phyloP scores from a whole-genome alignment of 352 stramenopile species.

The Globisporangium megalacanthum region DNA sequence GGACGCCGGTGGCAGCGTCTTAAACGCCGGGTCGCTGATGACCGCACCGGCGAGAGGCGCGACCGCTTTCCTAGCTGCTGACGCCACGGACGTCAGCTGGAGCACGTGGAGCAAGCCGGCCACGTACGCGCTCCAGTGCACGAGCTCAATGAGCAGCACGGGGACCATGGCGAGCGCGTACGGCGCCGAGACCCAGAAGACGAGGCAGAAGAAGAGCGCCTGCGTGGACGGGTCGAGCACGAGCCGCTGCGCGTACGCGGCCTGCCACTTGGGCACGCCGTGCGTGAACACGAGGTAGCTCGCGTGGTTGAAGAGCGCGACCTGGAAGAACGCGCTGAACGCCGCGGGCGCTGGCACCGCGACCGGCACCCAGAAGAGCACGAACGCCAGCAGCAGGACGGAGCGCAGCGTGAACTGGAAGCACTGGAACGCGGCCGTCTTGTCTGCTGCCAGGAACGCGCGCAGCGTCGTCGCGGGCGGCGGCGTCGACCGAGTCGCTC shows the following conservation, averaged over 20 bases:
- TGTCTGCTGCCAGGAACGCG: conserved; percentile 51
- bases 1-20: conserved; percentile 37
- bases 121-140: conserved; percentile 68
- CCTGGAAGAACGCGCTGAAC: conserved; percentile 77
- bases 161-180: conserved; percentile 73
- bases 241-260: conserved; percentile 74
- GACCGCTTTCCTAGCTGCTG: conserved; percentile 43
- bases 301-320: conserved; percentile 70
- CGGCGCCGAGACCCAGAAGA: conserved; percentile 81
- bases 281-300: conserved; percentile 83
- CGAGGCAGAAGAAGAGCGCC: conserved; percentile 78
- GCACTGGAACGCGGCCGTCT: conserved; percentile 58
- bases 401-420: conserved; percentile 65
- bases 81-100: conserved; percentile 33
- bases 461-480: conserved; percentile 28
- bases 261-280: conserved; percentile 60
- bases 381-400: conserved; percentile 62
- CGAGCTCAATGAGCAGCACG: conserved; percentile 74
- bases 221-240: conserved; percentile 79
- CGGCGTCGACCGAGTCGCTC: conserved; percentile 8
- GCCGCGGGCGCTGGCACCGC: conserved; percentile 32
- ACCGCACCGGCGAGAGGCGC: conserved; percentile 51
- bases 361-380: conserved; percentile 67
- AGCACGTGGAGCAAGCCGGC: conserved; percentile 55
- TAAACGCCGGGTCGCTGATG: conserved; percentile 56